These are phyloP conservation scores for Speleostelium caveatum DNA, from an alignment of 78 protist genomes.

Conservation along the genomic window DNA sequence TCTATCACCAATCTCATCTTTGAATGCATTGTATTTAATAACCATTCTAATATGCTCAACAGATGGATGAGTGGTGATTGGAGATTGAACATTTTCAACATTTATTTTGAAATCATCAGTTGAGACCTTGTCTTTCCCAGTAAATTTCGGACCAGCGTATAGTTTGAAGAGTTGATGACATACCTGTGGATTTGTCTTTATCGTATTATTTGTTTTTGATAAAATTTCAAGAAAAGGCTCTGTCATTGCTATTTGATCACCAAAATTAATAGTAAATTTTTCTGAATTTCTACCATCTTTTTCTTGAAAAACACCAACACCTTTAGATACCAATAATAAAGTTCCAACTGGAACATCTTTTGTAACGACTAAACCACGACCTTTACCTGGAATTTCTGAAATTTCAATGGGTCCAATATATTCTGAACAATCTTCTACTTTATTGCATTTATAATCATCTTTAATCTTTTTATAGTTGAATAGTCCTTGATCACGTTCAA, in stretches of 20 bases:
- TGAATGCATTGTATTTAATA: neutral
- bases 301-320: neutral
- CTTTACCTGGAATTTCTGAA: neutral
- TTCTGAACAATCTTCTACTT: slow-evolving; percentile 14
- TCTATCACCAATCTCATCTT: neutral
- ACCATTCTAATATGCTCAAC: neutral
- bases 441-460: neutral
- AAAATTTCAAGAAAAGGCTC: neutral
- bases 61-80: neutral
- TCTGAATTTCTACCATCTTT: no score
- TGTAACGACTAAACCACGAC: slow-evolving; percentile 20
- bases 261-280: neutral
- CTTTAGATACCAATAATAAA: slow-evolving; percentile 4
- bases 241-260: neutral
- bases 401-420: slow-evolving; percentile 23
- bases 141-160: neutral
- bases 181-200: neutral
- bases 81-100: neutral
- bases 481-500: neutral
- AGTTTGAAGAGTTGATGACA: neutral
- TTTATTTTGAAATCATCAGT: neutral
- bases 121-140: neutral
- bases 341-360: slow-evolving; percentile 14
- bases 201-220: neutral
- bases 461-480: neutral